These are phyloP conservation scores for Maudiozyma serrabonitensis DNA, from an alignment of 805 yeast species.

Conservation along the genomic window DNA sequence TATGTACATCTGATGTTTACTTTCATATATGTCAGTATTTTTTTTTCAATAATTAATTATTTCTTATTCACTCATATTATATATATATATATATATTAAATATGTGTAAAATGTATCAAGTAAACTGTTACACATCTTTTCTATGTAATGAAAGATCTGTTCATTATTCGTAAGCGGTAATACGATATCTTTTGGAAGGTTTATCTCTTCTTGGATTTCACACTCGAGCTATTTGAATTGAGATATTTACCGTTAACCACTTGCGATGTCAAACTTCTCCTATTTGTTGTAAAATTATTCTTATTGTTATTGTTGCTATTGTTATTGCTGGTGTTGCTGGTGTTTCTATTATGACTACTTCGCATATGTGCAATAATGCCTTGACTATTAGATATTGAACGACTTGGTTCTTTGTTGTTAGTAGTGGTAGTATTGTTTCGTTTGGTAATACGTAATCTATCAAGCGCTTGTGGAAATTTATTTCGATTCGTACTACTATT, in stretches of 20 bases:
- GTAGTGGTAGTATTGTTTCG: slow-evolving; percentile 14
- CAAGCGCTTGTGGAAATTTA: slow-evolving; percentile 18
- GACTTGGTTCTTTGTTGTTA: slow-evolving; percentile 1
- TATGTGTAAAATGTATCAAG: no score
- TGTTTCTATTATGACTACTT: slow-evolving; percentile 6
- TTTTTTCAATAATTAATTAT: not conserved
- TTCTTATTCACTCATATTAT: not conserved
- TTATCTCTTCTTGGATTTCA: not conserved
- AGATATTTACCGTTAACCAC: not conserved
- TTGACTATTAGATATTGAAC: slow-evolving; percentile 10
- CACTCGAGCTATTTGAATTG: not conserved
- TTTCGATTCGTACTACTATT: not conserved
- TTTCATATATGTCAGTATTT: not conserved
- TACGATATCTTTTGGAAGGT: no score
- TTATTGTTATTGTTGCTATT: not conserved
- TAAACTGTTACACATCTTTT: no score
- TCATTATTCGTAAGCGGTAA: no score
- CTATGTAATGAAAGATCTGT: no score
- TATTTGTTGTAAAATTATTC: not conserved
- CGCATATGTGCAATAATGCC: slow-evolving; percentile 17
- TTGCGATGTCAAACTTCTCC: slow-evolving; percentile 12
- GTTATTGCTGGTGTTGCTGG: slow-evolving; percentile 1
- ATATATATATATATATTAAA: not conserved
- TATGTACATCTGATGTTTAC: not conserved
- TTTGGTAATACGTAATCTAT: slow-evolving; percentile 16